A percentile compares a stretch with the other conserved stretches of the same genome.
These are phyloP conservation scores for Cladophialophora carrionii DNA, from an alignment of 2,329 filamentous ascomycete genomes.

Conservation along the genomic window DNA sequence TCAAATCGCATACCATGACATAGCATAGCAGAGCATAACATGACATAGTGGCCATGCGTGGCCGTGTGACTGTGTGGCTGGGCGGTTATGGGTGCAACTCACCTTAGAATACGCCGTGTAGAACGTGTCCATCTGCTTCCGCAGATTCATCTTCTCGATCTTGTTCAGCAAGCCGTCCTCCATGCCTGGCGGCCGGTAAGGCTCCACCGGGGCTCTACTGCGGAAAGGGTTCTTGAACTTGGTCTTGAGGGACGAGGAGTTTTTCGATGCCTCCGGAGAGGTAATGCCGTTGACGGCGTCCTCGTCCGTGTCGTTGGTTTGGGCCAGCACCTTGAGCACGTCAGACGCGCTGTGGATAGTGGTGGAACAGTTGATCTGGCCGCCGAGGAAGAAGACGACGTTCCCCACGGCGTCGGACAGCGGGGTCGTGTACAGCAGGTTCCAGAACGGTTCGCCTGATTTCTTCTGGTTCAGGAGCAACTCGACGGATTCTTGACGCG, in stretches of 20 bases:
- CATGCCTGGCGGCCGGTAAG: slow-evolving; percentile 46
- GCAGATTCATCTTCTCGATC: slow-evolving; percentile 45
- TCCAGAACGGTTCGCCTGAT: slow-evolving; percentile 60
- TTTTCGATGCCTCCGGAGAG: slow-evolving; percentile 26
- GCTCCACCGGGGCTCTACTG: slow-evolving; percentile 16
- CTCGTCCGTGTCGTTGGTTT: slow-evolving; percentile 39
- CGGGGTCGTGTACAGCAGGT: slow-evolving; percentile 59
- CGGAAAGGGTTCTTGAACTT: slow-evolving; percentile 47
- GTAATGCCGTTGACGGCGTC: slow-evolving; percentile 10
- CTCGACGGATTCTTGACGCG: slow-evolving; percentile 53
- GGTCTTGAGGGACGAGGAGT: slow-evolving; percentile 35
- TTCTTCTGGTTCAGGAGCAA: slow-evolving; percentile 58
- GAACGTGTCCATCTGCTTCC: slow-evolving; percentile 48
- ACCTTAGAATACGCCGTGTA: slow-evolving; percentile 53
- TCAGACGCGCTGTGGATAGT: slow-evolving; percentile 57
- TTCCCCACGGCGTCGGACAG: slow-evolving; percentile 55
- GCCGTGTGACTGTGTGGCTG: background rate
- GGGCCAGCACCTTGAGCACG: slow-evolving; percentile 55
- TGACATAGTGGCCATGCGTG: background rate
- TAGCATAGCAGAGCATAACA: background rate
- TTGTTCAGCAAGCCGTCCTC: slow-evolving; percentile 46
- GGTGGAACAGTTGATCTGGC: slow-evolving; percentile 62
- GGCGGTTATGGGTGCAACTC: background rate
- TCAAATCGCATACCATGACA: background rate
- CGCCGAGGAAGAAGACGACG: slow-evolving; percentile 59